These are phyloP conservation scores for Boletus edulis DNA, from an alignment of 768 basidiomycete genomes.

Conservation along the genomic window DNA sequence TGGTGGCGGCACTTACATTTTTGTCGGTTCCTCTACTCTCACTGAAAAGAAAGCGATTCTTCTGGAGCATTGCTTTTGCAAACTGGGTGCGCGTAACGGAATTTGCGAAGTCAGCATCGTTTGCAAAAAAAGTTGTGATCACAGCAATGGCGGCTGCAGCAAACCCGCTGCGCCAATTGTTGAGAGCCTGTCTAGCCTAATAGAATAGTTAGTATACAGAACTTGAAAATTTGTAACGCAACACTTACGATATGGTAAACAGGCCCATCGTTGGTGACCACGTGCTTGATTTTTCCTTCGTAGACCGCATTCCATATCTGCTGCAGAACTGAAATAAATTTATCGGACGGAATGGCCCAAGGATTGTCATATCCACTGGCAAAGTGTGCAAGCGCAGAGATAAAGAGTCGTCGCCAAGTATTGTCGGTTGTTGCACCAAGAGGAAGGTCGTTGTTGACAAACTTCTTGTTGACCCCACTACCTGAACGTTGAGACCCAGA, in stretches of 20 bases:
- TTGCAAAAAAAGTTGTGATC: background rate
- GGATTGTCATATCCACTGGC: background rate
- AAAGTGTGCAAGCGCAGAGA: background rate
- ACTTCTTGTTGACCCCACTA: conserved; percentile 1
- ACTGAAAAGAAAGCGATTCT: background rate
- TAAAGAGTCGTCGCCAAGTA: background rate
- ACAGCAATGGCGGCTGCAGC: background rate
- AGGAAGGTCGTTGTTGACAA: background rate
- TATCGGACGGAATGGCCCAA: background rate
- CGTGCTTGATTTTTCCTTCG: background rate
- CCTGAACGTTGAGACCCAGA: background rate
- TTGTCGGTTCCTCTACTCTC: background rate
- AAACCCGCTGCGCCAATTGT: background rate
- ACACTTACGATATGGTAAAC: background rate
- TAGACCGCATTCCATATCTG: background rate
- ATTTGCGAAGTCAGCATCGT: background rate
- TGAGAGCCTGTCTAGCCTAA: background rate
- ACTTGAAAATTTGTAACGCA: no score
- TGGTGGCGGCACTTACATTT: no score
- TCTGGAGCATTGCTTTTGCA: background rate
- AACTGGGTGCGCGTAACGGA: background rate
- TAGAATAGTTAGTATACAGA: no score
- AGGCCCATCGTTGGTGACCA: background rate
- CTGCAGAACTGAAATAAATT: background rate
- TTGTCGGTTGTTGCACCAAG: background rate